A percentile compares a stretch with the other conserved stretches of the same genome.
phyloP scores from a whole-genome alignment of 108 stramenopile genomes.

The Discostella stelligeroides region DNA sequence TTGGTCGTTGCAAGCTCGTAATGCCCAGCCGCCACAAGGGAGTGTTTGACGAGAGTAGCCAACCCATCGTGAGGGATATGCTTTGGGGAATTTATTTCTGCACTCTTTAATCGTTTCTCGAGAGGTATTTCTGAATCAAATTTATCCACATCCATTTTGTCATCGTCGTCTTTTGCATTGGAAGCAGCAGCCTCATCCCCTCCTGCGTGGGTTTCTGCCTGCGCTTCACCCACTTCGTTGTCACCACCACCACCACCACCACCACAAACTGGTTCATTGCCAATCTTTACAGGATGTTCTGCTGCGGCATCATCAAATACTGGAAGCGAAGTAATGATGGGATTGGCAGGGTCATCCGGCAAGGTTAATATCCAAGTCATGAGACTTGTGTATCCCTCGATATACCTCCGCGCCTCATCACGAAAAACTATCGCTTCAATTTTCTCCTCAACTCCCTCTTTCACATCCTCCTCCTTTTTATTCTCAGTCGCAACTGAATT shows the following conservation, averaged over 20 bases:
- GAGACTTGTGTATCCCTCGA: conserved; percentile 75
- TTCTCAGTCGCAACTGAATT: no score
- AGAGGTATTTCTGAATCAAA: neutral
- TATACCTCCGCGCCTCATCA: conserved; percentile 75
- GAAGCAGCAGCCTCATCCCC: neutral
- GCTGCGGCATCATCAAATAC: conserved; percentile 1
- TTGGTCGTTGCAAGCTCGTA: conserved; percentile 2
- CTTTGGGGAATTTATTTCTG: neutral
- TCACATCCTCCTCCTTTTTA: neutral
- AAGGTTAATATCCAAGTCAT: conserved; percentile 84
- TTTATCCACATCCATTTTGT: neutral
- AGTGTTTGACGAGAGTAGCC: conserved; percentile 39
- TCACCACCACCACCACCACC: neutral
- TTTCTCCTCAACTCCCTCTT: conserved; percentile 5
- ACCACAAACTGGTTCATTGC: neutral
- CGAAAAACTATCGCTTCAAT: conserved; percentile 16
- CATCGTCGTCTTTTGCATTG: neutral
- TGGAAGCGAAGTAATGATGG: conserved; percentile 34
- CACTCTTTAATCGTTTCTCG: no score
- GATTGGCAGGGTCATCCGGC: conserved; percentile 78
- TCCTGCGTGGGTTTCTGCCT: neutral
- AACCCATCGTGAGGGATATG: conserved; percentile 27
- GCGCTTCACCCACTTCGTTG: no score
- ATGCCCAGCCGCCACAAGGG: conserved; percentile 17
- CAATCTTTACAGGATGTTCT: neutral